These are phyloP conservation scores for Blastobotrys chiropterorum DNA, from an alignment of 805 yeast species.

Conservation along the genomic window DNA sequence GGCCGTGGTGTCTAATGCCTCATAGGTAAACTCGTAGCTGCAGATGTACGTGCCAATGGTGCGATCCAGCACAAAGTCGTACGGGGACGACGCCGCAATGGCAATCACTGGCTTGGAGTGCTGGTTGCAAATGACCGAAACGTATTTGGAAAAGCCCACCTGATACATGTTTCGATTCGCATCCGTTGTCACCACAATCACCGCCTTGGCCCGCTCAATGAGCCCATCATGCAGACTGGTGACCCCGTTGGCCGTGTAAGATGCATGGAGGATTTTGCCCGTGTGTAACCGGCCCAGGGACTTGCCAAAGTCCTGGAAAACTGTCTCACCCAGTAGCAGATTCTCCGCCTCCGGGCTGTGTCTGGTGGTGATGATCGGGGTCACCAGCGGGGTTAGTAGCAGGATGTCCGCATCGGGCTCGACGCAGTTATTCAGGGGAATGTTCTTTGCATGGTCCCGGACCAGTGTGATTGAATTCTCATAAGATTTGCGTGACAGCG, in stretches of 20 bases:
- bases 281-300: constrained; percentile 36
- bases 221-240: constrained; percentile 50
- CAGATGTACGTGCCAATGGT: constrained; percentile 52
- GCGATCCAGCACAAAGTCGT: constrained; percentile 51
- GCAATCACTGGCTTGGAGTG: constrained; percentile 47
- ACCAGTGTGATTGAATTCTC: constrained; percentile 47
- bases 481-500: constrained; percentile 42
- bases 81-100: constrained; percentile 58
- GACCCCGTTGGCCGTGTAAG: constrained; percentile 47
- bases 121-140: constrained; percentile 47
- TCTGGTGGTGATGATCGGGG: constrained; percentile 39
- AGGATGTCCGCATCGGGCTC: constrained; percentile 28
- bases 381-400: constrained; percentile 33
- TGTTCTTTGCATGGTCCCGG: constrained; percentile 40
- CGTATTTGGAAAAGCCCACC: constrained; percentile 53
- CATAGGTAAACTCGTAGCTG: constrained; percentile 53
- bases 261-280: constrained; percentile 49
- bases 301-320: constrained; percentile 41
- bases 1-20: constrained; percentile 44
- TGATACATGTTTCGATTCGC: constrained; percentile 56
- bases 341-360: constrained; percentile 33
- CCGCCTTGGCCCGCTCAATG: constrained; percentile 45
- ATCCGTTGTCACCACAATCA: constrained; percentile 44
- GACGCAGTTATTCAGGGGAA: constrained; percentile 42
- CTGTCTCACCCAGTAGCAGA: constrained; percentile 38